Conservation (phyloP, 768 basidiomycete genomes). For the Tricholoma bakamatsutake region DNA sequence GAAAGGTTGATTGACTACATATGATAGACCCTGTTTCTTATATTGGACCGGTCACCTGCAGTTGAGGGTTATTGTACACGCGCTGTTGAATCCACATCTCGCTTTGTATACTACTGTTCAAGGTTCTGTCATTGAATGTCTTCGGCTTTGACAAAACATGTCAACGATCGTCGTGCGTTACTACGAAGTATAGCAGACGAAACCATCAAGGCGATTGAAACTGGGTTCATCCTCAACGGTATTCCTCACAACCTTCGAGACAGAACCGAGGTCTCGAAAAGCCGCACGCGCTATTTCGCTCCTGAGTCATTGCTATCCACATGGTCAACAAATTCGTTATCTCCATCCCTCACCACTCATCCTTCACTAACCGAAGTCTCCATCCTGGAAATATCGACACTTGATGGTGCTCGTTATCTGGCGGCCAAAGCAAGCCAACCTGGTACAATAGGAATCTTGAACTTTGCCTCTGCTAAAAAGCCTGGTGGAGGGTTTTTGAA, state of each 20-base stretch:
- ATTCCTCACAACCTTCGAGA: constrained; percentile 23
- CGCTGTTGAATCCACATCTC: background rate
- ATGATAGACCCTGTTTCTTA: too few species aligned
- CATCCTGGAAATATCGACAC: constrained; percentile 56
- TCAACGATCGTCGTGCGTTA: constrained; percentile 21
- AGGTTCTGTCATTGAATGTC: background rate
- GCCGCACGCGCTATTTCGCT: constrained; percentile 47
- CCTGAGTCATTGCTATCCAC: constrained; percentile 41
- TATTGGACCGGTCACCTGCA: too few species aligned
- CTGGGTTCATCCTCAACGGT: constrained; percentile 32
- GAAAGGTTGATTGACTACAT: background rate
- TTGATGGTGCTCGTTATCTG: constrained; percentile 50
- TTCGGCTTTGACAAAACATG: constrained; percentile 6
- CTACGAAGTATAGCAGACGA: constrained; percentile 42
- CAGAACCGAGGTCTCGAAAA: constrained; percentile 22
- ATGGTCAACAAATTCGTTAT: constrained; percentile 45
- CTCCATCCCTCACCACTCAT: constrained; percentile 27
- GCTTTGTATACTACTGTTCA: background rate
- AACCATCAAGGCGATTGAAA: constrained; percentile 43
- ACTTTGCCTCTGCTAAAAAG: constrained; percentile 71
- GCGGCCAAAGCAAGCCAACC: constrained; percentile 16
- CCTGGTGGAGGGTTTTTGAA: constrained; percentile 72
- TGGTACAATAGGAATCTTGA: constrained; percentile 55
- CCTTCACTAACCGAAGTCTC: constrained; percentile 30
- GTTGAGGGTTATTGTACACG: too few species aligned